Evolutionary conservation across 495 filamentous ascomycete species (phyloP).

Genomic region (Lophiostoma macrostomum): DNA sequence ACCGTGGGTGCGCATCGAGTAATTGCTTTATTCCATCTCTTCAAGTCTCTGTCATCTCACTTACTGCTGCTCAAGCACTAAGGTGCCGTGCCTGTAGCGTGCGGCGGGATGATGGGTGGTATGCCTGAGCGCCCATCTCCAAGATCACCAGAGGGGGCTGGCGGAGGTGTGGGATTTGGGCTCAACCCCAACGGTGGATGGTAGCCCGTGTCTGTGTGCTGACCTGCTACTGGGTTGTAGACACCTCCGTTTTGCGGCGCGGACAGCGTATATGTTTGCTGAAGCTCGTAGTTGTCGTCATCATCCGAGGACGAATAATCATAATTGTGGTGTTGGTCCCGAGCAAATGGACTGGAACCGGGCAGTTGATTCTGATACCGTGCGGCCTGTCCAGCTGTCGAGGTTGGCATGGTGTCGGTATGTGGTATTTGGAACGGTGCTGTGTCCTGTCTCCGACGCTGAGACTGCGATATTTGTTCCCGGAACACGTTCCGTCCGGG

Average conservation of each 20-base stretch:
- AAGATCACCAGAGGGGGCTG: no score
- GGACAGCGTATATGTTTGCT: conserved; percentile 29
- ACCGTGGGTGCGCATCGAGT: no score
- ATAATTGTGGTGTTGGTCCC: conserved; percentile 19
- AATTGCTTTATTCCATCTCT: no score
- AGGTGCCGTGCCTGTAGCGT: no score
- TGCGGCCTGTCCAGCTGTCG: conserved; percentile 12
- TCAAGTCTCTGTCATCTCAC: no score
- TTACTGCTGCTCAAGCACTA: no score
- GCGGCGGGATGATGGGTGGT: no score
- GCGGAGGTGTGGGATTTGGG: conserved; percentile 22
- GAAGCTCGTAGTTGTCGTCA: conserved; percentile 34
- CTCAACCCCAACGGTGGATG: conserved; percentile 14
- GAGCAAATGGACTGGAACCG: conserved; percentile 20
- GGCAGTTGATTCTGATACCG: conserved; percentile 21
- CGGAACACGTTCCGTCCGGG: conserved; percentile 36
- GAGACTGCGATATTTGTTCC: conserved; percentile 30
- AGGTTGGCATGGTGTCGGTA: conserved; percentile 14
- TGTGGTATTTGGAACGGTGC: not conserved
- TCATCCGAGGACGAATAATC: conserved; percentile 35
- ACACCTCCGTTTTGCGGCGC: conserved; percentile 14
- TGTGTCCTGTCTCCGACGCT: conserved; percentile 23
- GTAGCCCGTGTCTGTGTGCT: conserved; percentile 24
- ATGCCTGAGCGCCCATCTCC: no score
- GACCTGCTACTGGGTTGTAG: conserved; percentile 26